A percentile compares a stretch with the other conserved stretches of the same genome.
Evolutionary conservation across 306 rosid genomes (phyloP).

Genomic region (Acmispon strigosus): DNA sequence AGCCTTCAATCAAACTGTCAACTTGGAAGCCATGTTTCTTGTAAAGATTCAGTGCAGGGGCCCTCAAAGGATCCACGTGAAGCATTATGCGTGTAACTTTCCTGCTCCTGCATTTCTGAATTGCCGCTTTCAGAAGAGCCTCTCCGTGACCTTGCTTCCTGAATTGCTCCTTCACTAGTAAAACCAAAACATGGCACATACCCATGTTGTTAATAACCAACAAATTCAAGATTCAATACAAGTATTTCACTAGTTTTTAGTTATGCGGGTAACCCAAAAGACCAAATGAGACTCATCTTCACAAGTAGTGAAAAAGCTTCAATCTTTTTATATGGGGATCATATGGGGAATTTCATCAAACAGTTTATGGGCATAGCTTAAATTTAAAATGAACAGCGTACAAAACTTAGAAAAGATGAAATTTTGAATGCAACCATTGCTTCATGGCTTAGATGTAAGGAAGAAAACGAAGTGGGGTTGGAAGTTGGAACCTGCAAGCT

Average conservation of each 20-base stretch:
- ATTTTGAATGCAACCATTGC: neutral
- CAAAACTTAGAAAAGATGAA: neutral
- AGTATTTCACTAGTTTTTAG: neutral
- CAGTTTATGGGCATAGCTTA: conserved; percentile 19
- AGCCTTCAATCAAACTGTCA: conserved; percentile 55
- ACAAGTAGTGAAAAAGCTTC: neutral
- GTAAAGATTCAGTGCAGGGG: conserved; percentile 66
- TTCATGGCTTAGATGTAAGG: neutral
- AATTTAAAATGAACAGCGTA: neutral
- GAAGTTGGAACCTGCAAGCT: conserved; percentile 78
- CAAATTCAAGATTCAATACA: neutral
- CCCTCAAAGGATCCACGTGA: conserved; percentile 77
- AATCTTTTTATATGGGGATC: neutral
- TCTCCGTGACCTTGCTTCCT: conserved; percentile 83
- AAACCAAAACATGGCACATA: conserved; percentile 6
- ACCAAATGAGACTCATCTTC: neutral
- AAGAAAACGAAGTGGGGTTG: neutral
- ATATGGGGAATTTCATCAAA: conserved; percentile 40
- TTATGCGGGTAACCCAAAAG: neutral
- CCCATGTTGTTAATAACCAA: conserved; percentile 7
- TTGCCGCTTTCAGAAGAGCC: conserved; percentile 67
- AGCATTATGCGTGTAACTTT: conserved; percentile 64
- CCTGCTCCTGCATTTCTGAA: conserved; percentile 62
- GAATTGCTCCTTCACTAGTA: conserved; percentile 64
- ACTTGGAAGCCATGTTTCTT: conserved; percentile 74